Evolutionary conservation across 768 basidiomycete species (phyloP).

Genomic region (Lentinula lateritia): DNA sequence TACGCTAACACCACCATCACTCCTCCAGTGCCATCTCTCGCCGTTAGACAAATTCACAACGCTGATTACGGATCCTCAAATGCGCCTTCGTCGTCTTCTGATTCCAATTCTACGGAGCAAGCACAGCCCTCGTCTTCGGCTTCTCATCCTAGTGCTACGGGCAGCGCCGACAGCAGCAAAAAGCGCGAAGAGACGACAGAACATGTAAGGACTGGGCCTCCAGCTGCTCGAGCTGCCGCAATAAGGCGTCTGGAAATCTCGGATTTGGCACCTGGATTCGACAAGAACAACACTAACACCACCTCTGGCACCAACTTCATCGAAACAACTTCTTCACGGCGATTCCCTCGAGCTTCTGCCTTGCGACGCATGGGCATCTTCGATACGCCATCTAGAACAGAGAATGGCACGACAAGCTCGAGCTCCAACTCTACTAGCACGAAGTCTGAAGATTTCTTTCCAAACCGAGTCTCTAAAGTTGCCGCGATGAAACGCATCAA

Average conservation of each 20-base stretch:
- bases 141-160: not conserved
- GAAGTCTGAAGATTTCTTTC: not conserved
- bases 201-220: not conserved
- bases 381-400: not conserved
- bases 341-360: not conserved
- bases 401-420: not conserved
- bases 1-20: not conserved
- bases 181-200: not conserved
- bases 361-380: not conserved
- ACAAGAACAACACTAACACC: not conserved
- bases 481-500: not conserved
- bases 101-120: not conserved
- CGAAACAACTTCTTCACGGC: not conserved
- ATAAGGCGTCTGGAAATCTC: not conserved
- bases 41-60: not conserved
- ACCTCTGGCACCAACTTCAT: not conserved
- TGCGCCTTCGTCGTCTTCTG: not conserved
- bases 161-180: not conserved
- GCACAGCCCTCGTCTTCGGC: not conserved
- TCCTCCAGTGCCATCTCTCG: not conserved
- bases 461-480: not conserved
- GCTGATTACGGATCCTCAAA: conserved; percentile 1
- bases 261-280: not conserved
- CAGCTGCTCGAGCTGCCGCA: not conserved
- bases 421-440: not conserved